Conservation (phyloP, 2,329 filamentous ascomycete species). For the Trichoderma hamatum region DNA sequence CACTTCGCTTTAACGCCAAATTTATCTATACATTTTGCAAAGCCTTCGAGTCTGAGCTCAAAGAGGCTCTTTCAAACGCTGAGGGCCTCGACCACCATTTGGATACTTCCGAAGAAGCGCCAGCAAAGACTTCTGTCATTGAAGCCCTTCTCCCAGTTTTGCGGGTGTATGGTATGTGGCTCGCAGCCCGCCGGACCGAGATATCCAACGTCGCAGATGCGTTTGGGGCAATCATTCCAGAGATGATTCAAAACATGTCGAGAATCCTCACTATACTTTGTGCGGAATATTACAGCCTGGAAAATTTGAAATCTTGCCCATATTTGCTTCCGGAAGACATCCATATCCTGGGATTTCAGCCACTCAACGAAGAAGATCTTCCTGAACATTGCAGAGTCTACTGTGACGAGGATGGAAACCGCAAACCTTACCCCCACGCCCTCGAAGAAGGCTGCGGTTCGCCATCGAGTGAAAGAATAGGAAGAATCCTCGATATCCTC, state of each 20-base stretch:
- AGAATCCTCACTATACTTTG: conserved; percentile 54
- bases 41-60: conserved; percentile 70
- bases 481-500: conserved; percentile 53
- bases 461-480: conserved; percentile 45
- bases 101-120: conserved; percentile 29
- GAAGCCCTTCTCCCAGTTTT: conserved; percentile 54
- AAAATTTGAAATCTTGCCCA: conserved; percentile 44
- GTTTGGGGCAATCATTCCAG: conserved; percentile 49
- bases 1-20: conserved; percentile 76
- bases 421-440: conserved; percentile 45
- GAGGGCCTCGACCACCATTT: conserved; percentile 30
- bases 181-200: conserved; percentile 51
- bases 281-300: conserved; percentile 45
- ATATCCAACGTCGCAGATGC: conserved; percentile 50
- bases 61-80: conserved; percentile 32
- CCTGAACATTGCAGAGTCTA: conserved; percentile 47
- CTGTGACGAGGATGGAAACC: conserved; percentile 39
- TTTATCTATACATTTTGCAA: conserved; percentile 74
- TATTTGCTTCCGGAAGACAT: conserved; percentile 59
- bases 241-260: conserved; percentile 52
- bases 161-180: conserved; percentile 59
- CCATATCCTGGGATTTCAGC: conserved; percentile 48
- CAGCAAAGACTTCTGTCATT: conserved; percentile 42
- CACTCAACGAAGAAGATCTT: conserved; percentile 45
- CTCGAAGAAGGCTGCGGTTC: conserved; percentile 38